These are phyloP conservation scores for Westerdykella ornata DNA, from an alignment of 2,329 filamentous ascomycete species.

Conservation along the genomic window DNA sequence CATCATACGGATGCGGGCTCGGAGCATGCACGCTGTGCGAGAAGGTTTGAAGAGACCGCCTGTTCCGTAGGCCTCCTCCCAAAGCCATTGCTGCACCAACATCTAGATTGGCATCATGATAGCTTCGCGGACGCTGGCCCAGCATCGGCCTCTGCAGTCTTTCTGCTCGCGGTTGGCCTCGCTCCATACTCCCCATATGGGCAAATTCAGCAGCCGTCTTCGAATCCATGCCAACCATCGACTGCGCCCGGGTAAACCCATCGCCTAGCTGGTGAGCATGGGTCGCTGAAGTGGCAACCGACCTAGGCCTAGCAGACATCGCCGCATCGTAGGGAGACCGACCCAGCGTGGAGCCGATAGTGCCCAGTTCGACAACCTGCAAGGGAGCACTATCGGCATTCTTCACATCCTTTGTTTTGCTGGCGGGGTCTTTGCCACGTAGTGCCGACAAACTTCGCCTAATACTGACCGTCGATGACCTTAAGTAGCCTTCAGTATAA, in stretches of 20 bases:
- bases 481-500: slow-evolving; percentile 18
- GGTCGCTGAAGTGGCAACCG: slow-evolving; percentile 19
- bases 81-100: slow-evolving; percentile 18
- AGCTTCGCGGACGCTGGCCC: slow-evolving; percentile 22
- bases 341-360: slow-evolving; percentile 39
- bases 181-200: slow-evolving; percentile 32
- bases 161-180: slow-evolving; percentile 13
- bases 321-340: slow-evolving; percentile 42
- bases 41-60: slow-evolving; percentile 1
- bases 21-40: background rate
- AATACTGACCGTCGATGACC: slow-evolving; percentile 17
- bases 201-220: slow-evolving; percentile 32
- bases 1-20: slow-evolving; percentile 6
- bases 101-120: slow-evolving; percentile 21
- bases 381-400: slow-evolving; percentile 11
- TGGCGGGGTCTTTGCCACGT: slow-evolving; percentile 21
- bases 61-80: slow-evolving; percentile 6
- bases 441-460: slow-evolving; percentile 29
- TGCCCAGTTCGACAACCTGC: slow-evolving; percentile 37
- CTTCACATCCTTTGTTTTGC: slow-evolving; percentile 16
- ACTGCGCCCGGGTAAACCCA: slow-evolving; percentile 22
- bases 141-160: slow-evolving; percentile 18
- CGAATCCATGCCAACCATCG: slow-evolving; percentile 32
- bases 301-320: slow-evolving; percentile 15
- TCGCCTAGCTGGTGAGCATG: slow-evolving; percentile 34